phyloP scores from a whole-genome alignment of 140 eudicot species.

The Erigeron philadelphicus region DNA sequence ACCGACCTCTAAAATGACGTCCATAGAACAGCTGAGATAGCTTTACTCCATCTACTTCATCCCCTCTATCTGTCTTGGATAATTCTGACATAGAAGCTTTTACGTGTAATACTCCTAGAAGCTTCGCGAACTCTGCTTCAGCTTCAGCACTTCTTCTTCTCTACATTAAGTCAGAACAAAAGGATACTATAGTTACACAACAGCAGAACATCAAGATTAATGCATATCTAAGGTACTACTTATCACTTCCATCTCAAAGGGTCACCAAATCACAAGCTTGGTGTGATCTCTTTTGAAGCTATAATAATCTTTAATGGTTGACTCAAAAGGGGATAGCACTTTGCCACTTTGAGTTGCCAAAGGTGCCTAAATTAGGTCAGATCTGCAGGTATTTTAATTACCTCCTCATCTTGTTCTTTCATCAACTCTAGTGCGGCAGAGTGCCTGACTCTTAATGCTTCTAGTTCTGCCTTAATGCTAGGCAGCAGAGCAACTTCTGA shows the following conservation, averaged over 20 bases:
- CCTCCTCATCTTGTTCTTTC: conserved; percentile 99
- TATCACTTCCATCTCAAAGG: background rate
- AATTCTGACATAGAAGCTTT: conserved; percentile 71
- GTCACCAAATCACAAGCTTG: background rate
- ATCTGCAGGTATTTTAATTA: conserved; percentile 19
- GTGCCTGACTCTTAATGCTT: conserved; percentile 79
- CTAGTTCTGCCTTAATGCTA: conserved; percentile 74
- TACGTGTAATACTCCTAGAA: conserved; percentile 67
- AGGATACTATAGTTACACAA: background rate
- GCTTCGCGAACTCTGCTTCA: conserved; percentile 63
- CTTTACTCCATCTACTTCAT: conserved; percentile 54
- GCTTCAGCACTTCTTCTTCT: conserved; percentile 77
- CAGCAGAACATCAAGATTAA: conserved; percentile 9
- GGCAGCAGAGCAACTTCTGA: conserved; percentile 73
- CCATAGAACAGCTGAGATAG: conserved; percentile 57
- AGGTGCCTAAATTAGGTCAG: background rate
- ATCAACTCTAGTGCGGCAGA: conserved; percentile 88
- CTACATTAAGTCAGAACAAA: conserved; percentile 34
- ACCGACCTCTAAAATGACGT: conserved; percentile 56
- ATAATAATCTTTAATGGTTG: conserved; percentile 5
- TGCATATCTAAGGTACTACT: conserved; percentile 1
- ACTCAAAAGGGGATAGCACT: background rate
- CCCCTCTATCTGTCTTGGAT: conserved; percentile 68
- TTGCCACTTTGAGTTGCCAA: background rate
- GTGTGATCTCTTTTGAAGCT: conserved; percentile 3